phyloP scores from a whole-genome alignment of 1,139 yeast genomes.

The Diutina mesorugosa region DNA sequence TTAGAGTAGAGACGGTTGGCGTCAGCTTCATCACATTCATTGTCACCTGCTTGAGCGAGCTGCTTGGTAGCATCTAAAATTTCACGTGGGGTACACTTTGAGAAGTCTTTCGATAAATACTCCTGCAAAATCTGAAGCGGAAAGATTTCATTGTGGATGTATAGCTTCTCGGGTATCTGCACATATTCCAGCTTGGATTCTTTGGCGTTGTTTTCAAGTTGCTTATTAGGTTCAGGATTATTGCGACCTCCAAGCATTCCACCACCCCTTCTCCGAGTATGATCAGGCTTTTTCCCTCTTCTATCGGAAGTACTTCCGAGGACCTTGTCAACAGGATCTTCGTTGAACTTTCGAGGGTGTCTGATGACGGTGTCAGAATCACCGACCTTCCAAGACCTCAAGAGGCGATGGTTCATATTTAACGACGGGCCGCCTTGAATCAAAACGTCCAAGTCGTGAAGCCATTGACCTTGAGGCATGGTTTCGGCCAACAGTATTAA shows the following conservation, averaged over 20 bases:
- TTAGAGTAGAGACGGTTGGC: conserved; percentile 11
- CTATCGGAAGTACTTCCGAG: background rate
- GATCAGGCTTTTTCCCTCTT: background rate
- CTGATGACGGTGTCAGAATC: background rate
- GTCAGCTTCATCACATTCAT: conserved; percentile 4
- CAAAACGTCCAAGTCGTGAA: background rate
- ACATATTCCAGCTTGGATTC: conserved; percentile 5
- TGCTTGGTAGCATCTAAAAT: conserved; percentile 6
- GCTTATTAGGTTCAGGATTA: background rate
- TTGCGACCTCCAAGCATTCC: background rate
- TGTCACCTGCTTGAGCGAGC: conserved; percentile 10
- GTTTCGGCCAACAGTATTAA: background rate
- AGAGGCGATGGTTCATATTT: background rate
- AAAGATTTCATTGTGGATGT: conserved; percentile 11
- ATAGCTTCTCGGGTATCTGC: conserved; percentile 13
- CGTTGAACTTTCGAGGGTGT: background rate
- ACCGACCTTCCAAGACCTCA: background rate
- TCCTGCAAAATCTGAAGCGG: conserved; percentile 7
- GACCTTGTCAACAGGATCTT: background rate
- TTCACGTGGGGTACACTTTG: conserved; percentile 5
- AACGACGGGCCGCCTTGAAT: background rate
- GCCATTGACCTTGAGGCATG: background rate
- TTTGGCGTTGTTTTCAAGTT: background rate
- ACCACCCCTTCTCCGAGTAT: background rate
- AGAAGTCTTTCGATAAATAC: conserved; percentile 9